phyloP scores from a whole-genome alignment of 2,329 filamentous ascomycete species.

The Cryphonectria nitschkei region DNA sequence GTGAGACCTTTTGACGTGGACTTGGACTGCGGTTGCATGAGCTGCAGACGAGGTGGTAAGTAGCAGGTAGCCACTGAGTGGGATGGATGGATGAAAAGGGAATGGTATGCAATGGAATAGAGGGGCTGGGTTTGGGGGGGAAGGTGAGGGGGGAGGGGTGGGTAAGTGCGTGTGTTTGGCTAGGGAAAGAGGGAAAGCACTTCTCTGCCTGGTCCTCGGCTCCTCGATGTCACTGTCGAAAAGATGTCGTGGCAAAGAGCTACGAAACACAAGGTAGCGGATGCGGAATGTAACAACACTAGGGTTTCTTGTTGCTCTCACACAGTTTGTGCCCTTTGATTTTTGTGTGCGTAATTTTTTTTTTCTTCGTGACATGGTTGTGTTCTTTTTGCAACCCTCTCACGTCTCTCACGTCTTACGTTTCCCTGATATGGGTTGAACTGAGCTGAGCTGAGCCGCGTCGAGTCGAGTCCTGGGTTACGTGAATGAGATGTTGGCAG shows the following conservation, averaged over 20 bases:
- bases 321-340: neutral
- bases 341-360: neutral
- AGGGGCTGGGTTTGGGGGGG: slow-evolving; percentile 10
- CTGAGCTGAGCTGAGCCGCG: neutral
- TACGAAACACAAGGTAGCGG: slow-evolving; percentile 1
- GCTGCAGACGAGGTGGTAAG: neutral
- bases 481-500: neutral
- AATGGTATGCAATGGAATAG: slow-evolving; percentile 4
- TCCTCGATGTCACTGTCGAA: neutral
- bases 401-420: neutral
- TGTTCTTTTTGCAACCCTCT: neutral
- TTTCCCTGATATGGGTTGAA: neutral
- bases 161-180: neutral
- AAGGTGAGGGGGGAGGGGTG: neutral
- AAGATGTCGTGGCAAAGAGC: neutral
- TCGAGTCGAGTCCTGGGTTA: neutral
- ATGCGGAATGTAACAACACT: neutral
- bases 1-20: slow-evolving; percentile 23
- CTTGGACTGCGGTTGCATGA: slow-evolving; percentile 21
- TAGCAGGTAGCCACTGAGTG: no score
- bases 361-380: neutral
- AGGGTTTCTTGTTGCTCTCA: neutral
- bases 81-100: neutral
- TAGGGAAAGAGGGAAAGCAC: neutral
- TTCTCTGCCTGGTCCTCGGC: neutral